Conservation (phyloP, 164 flowering plant species). For the Vitis amurensis region DNA sequence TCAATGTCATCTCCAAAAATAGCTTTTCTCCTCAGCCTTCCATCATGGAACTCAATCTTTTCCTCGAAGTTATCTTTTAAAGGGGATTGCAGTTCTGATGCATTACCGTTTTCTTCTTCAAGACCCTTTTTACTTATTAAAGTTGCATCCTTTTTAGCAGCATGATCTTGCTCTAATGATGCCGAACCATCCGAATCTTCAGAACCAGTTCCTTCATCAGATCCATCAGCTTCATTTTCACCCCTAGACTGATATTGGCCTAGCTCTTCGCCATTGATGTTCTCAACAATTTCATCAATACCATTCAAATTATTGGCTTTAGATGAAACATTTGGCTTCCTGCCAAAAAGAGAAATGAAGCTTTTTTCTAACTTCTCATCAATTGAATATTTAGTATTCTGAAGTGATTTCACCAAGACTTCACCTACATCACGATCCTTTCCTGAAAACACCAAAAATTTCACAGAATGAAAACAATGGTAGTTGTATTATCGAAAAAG, state of each 20-base stretch:
- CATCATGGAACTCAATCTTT: slow-evolving; percentile 60
- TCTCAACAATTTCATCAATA: slow-evolving; percentile 18
- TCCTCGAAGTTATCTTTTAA: slow-evolving; percentile 33
- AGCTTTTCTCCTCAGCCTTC: slow-evolving; percentile 81
- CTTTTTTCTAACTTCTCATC: slow-evolving; percentile 82
- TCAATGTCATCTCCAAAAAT: slow-evolving; percentile 45
- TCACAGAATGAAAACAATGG: not conserved
- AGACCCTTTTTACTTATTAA: slow-evolving; percentile 18
- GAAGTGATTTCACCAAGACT: slow-evolving; percentile 75
- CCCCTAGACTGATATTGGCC: slow-evolving; percentile 30
- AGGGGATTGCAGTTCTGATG: slow-evolving; percentile 13
- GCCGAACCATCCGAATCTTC: slow-evolving; percentile 34
- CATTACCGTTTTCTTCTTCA: slow-evolving; percentile 34
- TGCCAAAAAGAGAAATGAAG: slow-evolving; percentile 57
- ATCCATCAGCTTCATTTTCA: slow-evolving; percentile 23
- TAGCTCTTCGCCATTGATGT: slow-evolving; percentile 9
- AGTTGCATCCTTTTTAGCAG: slow-evolving; percentile 8
- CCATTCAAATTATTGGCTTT: slow-evolving; percentile 30
- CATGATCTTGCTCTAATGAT: slow-evolving; percentile 33
- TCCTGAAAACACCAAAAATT: slow-evolving; percentile 41
- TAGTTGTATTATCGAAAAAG: not conserved
- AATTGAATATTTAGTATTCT: slow-evolving; percentile 76
- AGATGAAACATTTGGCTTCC: slow-evolving; percentile 33
- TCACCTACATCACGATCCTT: slow-evolving; percentile 76
- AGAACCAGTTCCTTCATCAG: slow-evolving; percentile 33